phyloP scores from a whole-genome alignment of 2,329 filamentous ascomycete genomes.

The Pseudogymnoascus sp. region DNA sequence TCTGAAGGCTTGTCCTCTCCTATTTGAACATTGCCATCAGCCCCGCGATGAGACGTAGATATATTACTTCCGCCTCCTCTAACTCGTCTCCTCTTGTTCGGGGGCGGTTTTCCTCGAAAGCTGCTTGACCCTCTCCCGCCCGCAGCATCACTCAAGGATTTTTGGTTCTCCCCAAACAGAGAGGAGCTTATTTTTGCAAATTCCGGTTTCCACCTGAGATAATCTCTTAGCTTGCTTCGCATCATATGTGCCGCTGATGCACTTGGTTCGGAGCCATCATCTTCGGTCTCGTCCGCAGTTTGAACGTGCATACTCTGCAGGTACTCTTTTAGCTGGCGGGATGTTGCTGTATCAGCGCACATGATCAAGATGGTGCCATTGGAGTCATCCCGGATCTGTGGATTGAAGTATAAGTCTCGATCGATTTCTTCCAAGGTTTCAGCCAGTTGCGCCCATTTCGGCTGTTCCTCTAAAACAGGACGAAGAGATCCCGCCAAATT shows the following conservation, averaged over 20 bases:
- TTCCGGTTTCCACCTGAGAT: constrained; percentile 83
- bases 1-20: constrained; percentile 78
- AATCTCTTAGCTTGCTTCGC: constrained; percentile 76
- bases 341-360: constrained; percentile 83
- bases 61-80: constrained; percentile 64
- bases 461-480: constrained; percentile 85
- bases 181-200: constrained; percentile 77
- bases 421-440: constrained; percentile 93
- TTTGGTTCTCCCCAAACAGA: constrained; percentile 73
- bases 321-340: constrained; percentile 82
- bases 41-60: constrained; percentile 51
- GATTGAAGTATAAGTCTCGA: constrained; percentile 77
- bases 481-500: constrained; percentile 42
- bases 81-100: constrained; percentile 78
- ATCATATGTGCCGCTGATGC: constrained; percentile 82
- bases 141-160: constrained; percentile 55
- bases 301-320: constrained; percentile 81
- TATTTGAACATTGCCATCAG: constrained; percentile 66
- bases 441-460: constrained; percentile 86
- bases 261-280: constrained; percentile 39
- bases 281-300: constrained; percentile 33
- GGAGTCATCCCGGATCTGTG: constrained; percentile 67
- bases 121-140: constrained; percentile 34
- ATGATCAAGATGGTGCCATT: constrained; percentile 92
- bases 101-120: constrained; percentile 53